Evolutionary conservation across 139 green algal genomes (phyloP).

Genomic region (Mesotaenium endlicherianum): DNA sequence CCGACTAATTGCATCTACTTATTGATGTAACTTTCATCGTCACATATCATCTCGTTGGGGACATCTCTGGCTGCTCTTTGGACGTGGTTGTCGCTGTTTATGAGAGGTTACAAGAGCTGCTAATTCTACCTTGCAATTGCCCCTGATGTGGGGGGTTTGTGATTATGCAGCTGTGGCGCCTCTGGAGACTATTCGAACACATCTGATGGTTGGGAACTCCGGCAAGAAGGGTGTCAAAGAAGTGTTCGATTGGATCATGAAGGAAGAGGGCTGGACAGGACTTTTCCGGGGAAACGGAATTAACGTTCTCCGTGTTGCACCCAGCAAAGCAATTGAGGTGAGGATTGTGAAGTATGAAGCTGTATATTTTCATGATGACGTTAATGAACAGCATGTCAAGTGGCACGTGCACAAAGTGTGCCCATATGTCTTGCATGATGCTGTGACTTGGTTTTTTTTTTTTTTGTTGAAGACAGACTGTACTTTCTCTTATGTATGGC

Average conservation of each 20-base stretch:
- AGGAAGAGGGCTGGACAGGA: constrained; percentile 33
- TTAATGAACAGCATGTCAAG: neutral
- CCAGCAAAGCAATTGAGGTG: constrained; percentile 47
- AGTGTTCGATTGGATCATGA: constrained; percentile 33
- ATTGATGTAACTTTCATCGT: neutral
- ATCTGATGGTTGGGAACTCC: constrained; percentile 44
- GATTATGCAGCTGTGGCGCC: constrained; percentile 35
- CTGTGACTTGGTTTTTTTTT: constrained; percentile 1
- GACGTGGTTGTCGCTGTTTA: neutral
- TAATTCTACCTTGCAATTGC: neutral
- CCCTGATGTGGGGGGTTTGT: neutral
- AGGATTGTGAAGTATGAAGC: too few relatives aligned
- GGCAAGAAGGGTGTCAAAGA: constrained; percentile 15
- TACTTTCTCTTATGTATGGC: neutral
- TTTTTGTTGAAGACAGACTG: constrained; percentile 2
- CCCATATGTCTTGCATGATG: neutral
- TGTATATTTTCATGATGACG: neutral
- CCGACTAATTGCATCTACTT: neutral
- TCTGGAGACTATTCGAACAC: constrained; percentile 44
- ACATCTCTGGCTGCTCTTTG: too few relatives aligned
- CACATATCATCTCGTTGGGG: neutral
- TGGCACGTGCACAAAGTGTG: too few relatives aligned
- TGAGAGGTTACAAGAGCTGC: neutral
- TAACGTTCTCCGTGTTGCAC: constrained; percentile 42
- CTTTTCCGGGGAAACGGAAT: constrained; percentile 40